Percentiles rank a stretch among this genome's conserved stretches.
phyloP scores from a whole-genome alignment of 129 eudicot species.

The Gnaphalium uliginosum region DNA sequence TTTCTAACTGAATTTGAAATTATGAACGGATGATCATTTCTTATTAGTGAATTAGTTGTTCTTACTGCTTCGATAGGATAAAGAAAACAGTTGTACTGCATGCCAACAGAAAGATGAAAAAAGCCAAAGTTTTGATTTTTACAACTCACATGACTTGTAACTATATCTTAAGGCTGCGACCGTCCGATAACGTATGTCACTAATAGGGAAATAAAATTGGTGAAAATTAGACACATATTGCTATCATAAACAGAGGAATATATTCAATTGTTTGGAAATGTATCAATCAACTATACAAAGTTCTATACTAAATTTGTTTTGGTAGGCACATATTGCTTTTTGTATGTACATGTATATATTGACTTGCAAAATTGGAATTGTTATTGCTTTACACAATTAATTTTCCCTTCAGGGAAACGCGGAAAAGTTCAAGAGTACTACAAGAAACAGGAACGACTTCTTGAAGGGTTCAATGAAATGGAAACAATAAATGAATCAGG shows the following conservation, averaged over 20 bases:
- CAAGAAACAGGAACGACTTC: conserved; percentile 72
- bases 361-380: background rate
- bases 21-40: background rate
- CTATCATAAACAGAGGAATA: too few relatives aligned
- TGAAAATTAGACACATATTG: too few relatives aligned
- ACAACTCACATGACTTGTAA: background rate
- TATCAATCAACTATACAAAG: background rate
- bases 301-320: background rate
- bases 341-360: background rate
- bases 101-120: background rate
- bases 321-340: background rate
- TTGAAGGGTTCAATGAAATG: conserved; percentile 90
- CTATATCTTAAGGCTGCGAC: background rate
- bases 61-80: background rate
- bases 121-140: background rate
- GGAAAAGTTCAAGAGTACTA: conserved; percentile 80
- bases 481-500: conserved; percentile 74
- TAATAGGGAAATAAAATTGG: too few relatives aligned
- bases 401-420: conserved; percentile 48
- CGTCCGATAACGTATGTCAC: background rate
- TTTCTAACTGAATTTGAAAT: background rate
- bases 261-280: background rate
- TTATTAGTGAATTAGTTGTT: background rate
- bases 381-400: background rate
- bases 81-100: background rate